Evolutionary conservation across 1,139 yeast genomes (phyloP).

Genomic region (Scheffersomyces illinoinensis): DNA sequence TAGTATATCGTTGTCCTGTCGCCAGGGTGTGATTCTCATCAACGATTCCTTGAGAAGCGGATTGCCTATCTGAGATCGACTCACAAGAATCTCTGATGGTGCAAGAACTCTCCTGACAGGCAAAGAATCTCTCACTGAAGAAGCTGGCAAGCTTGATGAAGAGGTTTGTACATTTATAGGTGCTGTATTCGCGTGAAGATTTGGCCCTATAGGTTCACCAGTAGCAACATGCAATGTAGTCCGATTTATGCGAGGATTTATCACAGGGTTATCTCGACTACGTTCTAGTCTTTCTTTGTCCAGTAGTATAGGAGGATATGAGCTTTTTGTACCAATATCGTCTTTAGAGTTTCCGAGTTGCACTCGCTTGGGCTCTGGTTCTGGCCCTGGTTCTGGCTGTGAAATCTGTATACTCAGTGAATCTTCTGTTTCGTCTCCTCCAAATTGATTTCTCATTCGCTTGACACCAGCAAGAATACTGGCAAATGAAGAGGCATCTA

Average conservation of each 20-base stretch:
- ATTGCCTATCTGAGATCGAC: slow-evolving; percentile 43
- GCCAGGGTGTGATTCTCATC: slow-evolving; percentile 40
- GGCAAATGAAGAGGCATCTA: slow-evolving; percentile 60
- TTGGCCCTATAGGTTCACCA: not conserved
- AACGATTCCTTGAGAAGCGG: slow-evolving; percentile 40
- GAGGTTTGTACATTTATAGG: not conserved
- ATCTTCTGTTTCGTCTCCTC: slow-evolving; percentile 5
- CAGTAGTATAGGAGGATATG: not conserved
- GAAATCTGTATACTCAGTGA: not conserved
- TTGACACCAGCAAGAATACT: slow-evolving; percentile 65
- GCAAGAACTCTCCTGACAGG: slow-evolving; percentile 11
- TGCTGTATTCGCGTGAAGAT: not conserved
- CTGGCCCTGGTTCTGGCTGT: not conserved
- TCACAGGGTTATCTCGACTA: not conserved
- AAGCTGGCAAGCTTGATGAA: not conserved
- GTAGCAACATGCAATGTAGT: not conserved
- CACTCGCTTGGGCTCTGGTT: not conserved
- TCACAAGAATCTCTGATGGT: slow-evolving; percentile 29
- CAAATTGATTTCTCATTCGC: slow-evolving; percentile 43
- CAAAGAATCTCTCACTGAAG: not conserved
- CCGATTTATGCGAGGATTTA: not conserved
- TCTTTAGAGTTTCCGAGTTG: not conserved
- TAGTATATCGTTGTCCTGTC: slow-evolving; percentile 37
- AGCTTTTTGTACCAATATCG: not conserved
- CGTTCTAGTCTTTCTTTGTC: not conserved